A percentile compares a stretch with the other conserved stretches of the same genome.
phyloP scores from a whole-genome alignment of 345 rosid species.

The Firmiana major region DNA sequence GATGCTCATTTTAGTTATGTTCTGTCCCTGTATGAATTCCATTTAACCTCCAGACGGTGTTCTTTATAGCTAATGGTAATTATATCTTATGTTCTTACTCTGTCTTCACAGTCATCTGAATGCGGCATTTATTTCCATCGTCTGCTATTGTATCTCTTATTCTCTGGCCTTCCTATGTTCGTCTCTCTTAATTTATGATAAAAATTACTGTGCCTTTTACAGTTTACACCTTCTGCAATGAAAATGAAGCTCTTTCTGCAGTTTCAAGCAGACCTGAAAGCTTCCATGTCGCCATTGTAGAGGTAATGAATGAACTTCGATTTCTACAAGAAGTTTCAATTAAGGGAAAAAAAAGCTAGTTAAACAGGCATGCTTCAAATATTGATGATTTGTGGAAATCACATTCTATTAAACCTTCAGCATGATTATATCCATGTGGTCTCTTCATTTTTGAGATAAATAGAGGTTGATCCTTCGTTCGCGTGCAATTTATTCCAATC shows the following conservation, averaged over 20 bases:
- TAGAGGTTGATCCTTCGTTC: not conserved
- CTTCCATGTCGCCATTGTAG: slow-evolving; percentile 86
- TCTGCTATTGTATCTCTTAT: not conserved
- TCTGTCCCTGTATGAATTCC: not conserved
- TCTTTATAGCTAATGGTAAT: not conserved
- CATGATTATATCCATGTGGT: not conserved
- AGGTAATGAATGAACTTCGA: slow-evolving; percentile 43
- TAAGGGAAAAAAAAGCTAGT: not conserved
- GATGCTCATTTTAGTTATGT: not conserved
- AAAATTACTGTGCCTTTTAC: slow-evolving; percentile 22
- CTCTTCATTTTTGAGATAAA: not conserved
- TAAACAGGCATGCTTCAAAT: not conserved
- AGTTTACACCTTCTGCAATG: slow-evolving; percentile 73
- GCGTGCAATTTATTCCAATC: slow-evolving; percentile 6
- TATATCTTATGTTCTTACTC: not conserved
- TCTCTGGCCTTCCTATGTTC: not conserved
- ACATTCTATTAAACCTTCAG: not conserved
- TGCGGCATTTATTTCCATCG: slow-evolving; percentile 15
- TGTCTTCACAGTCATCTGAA: slow-evolving; percentile 1
- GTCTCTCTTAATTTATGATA: not conserved
- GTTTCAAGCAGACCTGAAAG: slow-evolving; percentile 52
- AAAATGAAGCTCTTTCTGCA: slow-evolving; percentile 69
- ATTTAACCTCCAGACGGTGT: not conserved
- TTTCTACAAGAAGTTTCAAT: not conserved
- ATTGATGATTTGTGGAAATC: not conserved